Percentiles rank a stretch among this genome's conserved stretches.
phyloP scores from a whole-genome alignment of 345 rosid species.

The Iberis pinnata region DNA sequence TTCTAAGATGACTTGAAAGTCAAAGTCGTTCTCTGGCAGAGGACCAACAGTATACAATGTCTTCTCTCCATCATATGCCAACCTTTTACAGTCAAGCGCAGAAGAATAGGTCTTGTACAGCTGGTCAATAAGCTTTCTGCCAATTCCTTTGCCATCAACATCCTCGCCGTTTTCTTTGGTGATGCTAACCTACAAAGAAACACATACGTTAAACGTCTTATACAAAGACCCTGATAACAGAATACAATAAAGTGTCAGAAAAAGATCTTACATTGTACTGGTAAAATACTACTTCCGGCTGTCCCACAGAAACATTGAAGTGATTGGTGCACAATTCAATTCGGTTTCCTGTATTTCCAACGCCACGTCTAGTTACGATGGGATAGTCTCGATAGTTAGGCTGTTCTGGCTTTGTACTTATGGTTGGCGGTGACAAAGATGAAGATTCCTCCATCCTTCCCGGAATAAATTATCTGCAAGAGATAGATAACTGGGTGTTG shows the following conservation, averaged over 20 bases:
- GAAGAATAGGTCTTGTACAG: constrained; percentile 60
- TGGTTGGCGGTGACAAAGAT: constrained; percentile 33
- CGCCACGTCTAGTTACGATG: constrained; percentile 42
- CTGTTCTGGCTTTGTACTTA: constrained; percentile 28
- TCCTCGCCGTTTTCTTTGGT: constrained; percentile 42
- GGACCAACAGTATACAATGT: constrained; percentile 68
- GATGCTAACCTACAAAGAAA: constrained; percentile 52
- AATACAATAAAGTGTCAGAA: constrained; percentile 9
- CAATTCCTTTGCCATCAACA: constrained; percentile 57
- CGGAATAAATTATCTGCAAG: constrained; percentile 4
- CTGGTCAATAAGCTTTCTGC: constrained; percentile 61
- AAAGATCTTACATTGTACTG: constrained; percentile 61
- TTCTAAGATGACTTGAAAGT: constrained; percentile 61
- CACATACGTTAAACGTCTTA: neutral
- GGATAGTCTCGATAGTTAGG: constrained; percentile 36
- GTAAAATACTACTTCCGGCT: constrained; percentile 56
- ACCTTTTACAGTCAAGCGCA: constrained; percentile 49
- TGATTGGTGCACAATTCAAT: constrained; percentile 60
- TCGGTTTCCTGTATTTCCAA: constrained; percentile 44
- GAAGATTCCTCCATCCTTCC: constrained; percentile 43
- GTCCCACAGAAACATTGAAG: constrained; percentile 50
- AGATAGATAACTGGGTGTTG: constrained; percentile 6
- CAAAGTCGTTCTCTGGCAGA: constrained; percentile 53
- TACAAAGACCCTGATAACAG: constrained; percentile 11
- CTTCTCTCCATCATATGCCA: constrained; percentile 85